Conservation (phyloP, 225 moss, liverwort and hornwort genomes). For the Lunularia cruciata region DNA sequence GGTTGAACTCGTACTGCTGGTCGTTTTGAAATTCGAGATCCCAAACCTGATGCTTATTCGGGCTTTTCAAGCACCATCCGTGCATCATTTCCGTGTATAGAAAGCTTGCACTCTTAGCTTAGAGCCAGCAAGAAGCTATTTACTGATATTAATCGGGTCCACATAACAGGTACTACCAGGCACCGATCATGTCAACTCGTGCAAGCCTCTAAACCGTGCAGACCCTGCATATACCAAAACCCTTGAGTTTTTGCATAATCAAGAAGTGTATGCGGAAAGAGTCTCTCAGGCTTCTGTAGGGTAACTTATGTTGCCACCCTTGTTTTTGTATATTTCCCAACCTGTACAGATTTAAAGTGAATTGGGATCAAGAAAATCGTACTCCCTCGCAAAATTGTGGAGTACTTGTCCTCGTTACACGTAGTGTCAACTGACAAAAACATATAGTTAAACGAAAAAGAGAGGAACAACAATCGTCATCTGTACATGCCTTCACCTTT, state of each 20-base stretch:
- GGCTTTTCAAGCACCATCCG: not conserved
- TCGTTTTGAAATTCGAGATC: no score
- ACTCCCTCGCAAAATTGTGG: no score
- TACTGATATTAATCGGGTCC: not conserved
- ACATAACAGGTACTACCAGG: conserved; percentile 76
- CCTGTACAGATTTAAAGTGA: conserved; percentile 21
- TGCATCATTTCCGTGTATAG: not conserved
- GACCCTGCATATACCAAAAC: conserved; percentile 93
- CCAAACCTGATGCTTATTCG: not conserved
- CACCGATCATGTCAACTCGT: conserved; percentile 97
- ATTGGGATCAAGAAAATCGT: no score
- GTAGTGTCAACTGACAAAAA: no score
- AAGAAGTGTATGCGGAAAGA: conserved; percentile 23
- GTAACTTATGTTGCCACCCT: not conserved
- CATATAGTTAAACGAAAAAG: no score
- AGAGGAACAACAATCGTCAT: no score
- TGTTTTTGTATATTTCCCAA: not conserved
- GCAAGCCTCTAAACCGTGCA: conserved; percentile 75
- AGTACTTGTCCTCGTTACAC: no score
- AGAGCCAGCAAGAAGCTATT: not conserved
- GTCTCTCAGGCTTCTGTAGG: not conserved
- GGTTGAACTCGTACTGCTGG: not conserved
- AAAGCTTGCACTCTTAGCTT: not conserved
- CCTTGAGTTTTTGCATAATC: conserved; percentile 69
- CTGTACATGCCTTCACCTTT: no score